Percentiles rank a stretch among this genome's conserved stretches.
These are phyloP conservation scores for Canariomyces notabilis DNA, from an alignment of 2,329 filamentous ascomycete species.

Conservation along the genomic window DNA sequence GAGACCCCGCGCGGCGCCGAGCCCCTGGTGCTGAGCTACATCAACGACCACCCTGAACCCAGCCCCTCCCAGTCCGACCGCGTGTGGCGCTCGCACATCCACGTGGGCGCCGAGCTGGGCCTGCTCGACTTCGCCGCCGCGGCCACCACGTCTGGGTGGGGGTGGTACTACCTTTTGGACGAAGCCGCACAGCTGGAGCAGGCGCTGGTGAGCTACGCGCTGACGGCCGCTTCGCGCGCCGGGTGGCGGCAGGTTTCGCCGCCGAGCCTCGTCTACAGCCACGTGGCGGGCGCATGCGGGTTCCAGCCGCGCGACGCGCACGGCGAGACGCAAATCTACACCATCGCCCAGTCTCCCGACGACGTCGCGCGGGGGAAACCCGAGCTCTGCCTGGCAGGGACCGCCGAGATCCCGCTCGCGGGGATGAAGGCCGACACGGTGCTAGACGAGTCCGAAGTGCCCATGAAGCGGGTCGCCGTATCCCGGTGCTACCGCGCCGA, in stretches of 20 bases:
- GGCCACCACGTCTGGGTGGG: conserved; percentile 83
- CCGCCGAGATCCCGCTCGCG: conserved; percentile 90
- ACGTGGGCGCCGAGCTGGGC: conserved; percentile 79
- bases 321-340: conserved; percentile 89
- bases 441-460: conserved; percentile 61
- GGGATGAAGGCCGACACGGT: conserved; percentile 77
- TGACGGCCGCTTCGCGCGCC: conserved; percentile 63
- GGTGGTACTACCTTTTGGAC: conserved; percentile 94
- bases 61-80: conserved; percentile 33
- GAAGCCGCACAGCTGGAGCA: conserved; percentile 93
- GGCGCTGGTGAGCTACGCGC: conserved; percentile 80
- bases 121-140: conserved; percentile 86
- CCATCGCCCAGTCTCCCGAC: conserved; percentile 60
- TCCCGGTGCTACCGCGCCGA: conserved; percentile 96
- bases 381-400: conserved; percentile 73
- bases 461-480: conserved; percentile 73
- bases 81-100: conserved; percentile 69
- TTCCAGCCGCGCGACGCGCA: conserved; percentile 90
- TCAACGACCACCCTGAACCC: conserved; percentile 63
- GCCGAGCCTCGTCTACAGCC: conserved; percentile 84
- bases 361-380: conserved; percentile 61
- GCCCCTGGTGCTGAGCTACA: conserved; percentile 64
- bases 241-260: conserved; percentile 81
- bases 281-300: conserved; percentile 85
- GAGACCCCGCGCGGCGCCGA: conserved; percentile 68